A percentile compares a stretch with the other conserved stretches of the same genome.
These are phyloP conservation scores for Astraeus odoratus DNA, from an alignment of 768 basidiomycete genomes.

Conservation along the genomic window DNA sequence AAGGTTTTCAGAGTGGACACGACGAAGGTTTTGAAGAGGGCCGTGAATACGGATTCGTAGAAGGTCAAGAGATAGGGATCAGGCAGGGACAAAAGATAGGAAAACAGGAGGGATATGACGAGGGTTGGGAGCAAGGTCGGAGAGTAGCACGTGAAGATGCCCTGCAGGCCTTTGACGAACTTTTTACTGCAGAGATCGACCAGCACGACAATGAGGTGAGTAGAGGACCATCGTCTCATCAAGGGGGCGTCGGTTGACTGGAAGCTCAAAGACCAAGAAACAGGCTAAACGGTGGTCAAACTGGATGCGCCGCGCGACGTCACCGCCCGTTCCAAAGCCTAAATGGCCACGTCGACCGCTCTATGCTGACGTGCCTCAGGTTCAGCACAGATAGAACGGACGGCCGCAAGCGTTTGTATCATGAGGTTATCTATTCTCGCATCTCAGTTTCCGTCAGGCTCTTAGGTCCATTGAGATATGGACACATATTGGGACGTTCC, in stretches of 20 bases:
- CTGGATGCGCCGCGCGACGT: slow-evolving; percentile 20
- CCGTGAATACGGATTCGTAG: slow-evolving; percentile 30
- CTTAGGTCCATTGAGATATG: no score
- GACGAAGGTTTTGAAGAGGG: slow-evolving; percentile 38
- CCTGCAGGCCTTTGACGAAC: slow-evolving; percentile 51
- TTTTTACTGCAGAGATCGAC: slow-evolving; percentile 41
- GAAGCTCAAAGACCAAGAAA: slow-evolving; percentile 13
- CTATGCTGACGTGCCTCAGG: slow-evolving; percentile 3
- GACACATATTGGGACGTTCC: no score
- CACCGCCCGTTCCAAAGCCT: slow-evolving; percentile 4
- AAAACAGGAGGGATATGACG: slow-evolving; percentile 25
- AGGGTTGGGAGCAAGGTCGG: slow-evolving; percentile 33
- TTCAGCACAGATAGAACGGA: not conserved
- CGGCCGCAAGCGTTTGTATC: no score
- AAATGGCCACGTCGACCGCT: slow-evolving; percentile 19
- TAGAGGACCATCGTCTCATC: not conserved
- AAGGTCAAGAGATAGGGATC: slow-evolving; percentile 31
- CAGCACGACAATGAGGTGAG: slow-evolving; percentile 19
- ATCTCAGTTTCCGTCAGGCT: no score
- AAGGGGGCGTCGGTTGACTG: slow-evolving; percentile 6
- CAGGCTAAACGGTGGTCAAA: slow-evolving; percentile 22
- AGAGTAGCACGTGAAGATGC: slow-evolving; percentile 48
- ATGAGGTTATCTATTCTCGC: no score
- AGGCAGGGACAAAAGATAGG: slow-evolving; percentile 27
- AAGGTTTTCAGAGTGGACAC: slow-evolving; percentile 41